These are phyloP conservation scores for Aegilops speltoides DNA, from an alignment of 176 grass and related monocot species.

Conservation along the genomic window DNA sequence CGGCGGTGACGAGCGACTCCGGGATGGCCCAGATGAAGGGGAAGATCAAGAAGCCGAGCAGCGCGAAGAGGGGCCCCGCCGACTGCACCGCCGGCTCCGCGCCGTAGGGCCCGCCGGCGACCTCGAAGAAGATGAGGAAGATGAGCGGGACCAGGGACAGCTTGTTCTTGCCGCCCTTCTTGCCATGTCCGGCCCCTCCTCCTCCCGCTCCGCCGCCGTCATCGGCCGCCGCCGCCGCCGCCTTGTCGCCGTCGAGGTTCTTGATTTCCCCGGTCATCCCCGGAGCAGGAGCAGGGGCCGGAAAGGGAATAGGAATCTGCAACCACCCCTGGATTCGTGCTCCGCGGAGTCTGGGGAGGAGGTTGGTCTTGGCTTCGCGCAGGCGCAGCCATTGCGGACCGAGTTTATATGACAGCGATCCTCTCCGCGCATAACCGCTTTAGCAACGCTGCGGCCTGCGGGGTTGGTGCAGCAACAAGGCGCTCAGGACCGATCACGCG, in stretches of 20 bases:
- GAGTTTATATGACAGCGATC: not conserved
- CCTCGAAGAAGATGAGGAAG: conserved; percentile 22
- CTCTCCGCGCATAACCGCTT: not conserved
- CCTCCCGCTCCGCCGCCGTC: not conserved
- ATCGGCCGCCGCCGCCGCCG: too few species aligned
- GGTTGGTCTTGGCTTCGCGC: not conserved
- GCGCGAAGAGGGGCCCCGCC: too few species aligned
- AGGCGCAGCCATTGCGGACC: not conserved
- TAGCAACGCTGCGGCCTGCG: not conserved
- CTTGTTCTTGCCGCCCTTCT: conserved; percentile 37
- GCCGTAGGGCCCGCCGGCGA: too few species aligned
- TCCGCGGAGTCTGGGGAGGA: not conserved
- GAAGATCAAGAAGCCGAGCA: too few species aligned
- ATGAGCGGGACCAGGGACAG: conserved; percentile 54
- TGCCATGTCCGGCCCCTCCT: not conserved
- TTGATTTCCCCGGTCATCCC: conserved; percentile 21
- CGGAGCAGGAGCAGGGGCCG: too few species aligned
- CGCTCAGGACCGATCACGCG: too few species aligned
- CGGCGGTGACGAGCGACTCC: too few species aligned
- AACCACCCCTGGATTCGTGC: not conserved
- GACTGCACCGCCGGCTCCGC: too few species aligned
- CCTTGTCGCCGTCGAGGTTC: conserved; percentile 13
- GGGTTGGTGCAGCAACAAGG: not conserved
- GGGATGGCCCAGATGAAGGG: too few species aligned
- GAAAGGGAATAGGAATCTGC: not conserved